Evolutionary conservation across 1,284 basidiomycete genomes (phyloP).

Genomic region (Bondarzewia mesenterica): DNA sequence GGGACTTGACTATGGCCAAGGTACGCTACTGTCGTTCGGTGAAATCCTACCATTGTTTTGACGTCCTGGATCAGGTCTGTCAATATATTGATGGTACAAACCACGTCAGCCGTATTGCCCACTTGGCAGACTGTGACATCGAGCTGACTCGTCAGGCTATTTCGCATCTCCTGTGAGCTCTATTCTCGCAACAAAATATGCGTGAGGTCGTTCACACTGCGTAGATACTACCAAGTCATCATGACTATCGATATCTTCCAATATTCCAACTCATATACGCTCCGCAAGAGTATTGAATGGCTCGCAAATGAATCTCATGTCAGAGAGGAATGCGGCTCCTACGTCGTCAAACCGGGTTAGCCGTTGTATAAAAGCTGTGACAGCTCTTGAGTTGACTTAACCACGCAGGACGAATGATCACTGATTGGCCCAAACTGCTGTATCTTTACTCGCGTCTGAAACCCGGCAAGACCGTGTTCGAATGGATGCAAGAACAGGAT

Average conservation of each 20-base stretch:
- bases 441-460: constrained; percentile 83
- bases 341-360: constrained; percentile 80
- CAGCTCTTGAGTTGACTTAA: not conserved
- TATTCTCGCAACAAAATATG: constrained; percentile 1
- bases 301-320: constrained; percentile 80
- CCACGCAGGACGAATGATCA: constrained; percentile 38
- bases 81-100: constrained; percentile 85
- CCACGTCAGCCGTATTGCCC: constrained; percentile 86
- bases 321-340: constrained; percentile 81
- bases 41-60: constrained; percentile 4
- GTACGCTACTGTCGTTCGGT: constrained; percentile 27
- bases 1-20: constrained; percentile 93
- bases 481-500: constrained; percentile 83
- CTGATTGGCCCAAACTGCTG: constrained; percentile 80
- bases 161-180: constrained; percentile 82
- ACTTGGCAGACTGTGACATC: constrained; percentile 86
- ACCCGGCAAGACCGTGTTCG: constrained; percentile 75
- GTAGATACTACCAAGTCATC: constrained; percentile 90
- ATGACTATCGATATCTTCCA: constrained; percentile 97
- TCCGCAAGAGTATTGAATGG: constrained; percentile 79
- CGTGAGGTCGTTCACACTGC: constrained; percentile 1
- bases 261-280: constrained; percentile 95
- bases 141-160: constrained; percentile 82
- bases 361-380: no score
- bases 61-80: constrained; percentile 45